These are phyloP conservation scores for Cordyceps fumosorosea DNA, from an alignment of 2,329 filamentous ascomycete species.

Conservation along the genomic window DNA sequence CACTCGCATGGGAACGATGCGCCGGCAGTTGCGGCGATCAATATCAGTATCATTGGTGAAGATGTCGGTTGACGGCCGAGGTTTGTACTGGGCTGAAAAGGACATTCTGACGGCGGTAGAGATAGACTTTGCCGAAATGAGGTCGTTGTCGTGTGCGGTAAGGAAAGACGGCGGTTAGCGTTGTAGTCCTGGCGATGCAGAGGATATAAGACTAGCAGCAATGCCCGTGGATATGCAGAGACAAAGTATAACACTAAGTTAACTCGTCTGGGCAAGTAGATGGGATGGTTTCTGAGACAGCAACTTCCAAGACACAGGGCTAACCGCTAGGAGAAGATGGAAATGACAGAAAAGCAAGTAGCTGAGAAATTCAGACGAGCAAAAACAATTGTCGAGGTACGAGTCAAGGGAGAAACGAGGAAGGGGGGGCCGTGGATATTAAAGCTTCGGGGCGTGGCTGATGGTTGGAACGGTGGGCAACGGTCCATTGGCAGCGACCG, in stretches of 20 bases:
- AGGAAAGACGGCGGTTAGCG: background rate
- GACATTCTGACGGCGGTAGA: conserved; percentile 18
- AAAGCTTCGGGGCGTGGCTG: conserved; percentile 4
- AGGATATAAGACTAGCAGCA: background rate
- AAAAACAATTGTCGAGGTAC: background rate
- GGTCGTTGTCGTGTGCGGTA: background rate
- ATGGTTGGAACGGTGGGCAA: background rate
- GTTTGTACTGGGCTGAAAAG: conserved; percentile 24
- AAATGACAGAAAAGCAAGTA: background rate
- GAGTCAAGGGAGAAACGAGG: background rate
- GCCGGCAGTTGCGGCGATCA: conserved; percentile 57
- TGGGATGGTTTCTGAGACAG: background rate
- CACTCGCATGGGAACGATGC: conserved; percentile 65
- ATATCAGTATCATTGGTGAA: conserved; percentile 63
- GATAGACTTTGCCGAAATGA: background rate
- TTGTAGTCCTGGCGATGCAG: background rate
- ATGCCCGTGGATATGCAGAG: background rate
- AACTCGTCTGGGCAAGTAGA: background rate
- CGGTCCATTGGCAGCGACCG: background rate
- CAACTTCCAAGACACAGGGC: background rate
- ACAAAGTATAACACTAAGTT: background rate
- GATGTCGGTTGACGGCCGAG: conserved; percentile 46
- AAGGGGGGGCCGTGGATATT: conserved; percentile 9
- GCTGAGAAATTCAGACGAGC: background rate
- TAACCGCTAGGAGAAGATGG: background rate